phyloP scores from a whole-genome alignment of 2,329 filamentous ascomycete genomes.

The Pyricularia sp. region DNA sequence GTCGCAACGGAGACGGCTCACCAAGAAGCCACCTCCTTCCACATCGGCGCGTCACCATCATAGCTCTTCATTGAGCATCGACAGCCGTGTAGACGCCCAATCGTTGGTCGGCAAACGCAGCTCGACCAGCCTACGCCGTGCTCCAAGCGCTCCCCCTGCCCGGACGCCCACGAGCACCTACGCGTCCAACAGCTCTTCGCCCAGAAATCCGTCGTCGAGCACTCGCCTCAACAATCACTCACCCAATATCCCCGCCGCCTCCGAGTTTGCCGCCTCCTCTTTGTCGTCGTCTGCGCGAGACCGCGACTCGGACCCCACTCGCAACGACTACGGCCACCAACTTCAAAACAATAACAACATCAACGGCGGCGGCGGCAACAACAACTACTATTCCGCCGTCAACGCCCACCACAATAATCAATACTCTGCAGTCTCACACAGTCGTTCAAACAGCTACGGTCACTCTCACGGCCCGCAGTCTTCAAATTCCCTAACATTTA shows the following conservation, averaged over 20 bases:
- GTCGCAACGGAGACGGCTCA: constrained; percentile 46
- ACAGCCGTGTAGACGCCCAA: constrained; percentile 40
- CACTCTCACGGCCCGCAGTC: constrained; percentile 15
- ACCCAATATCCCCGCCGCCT: constrained; percentile 26
- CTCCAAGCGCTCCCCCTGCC: constrained; percentile 44
- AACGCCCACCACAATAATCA: constrained; percentile 10
- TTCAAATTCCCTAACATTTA: constrained; percentile 24
- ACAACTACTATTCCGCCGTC: constrained; percentile 11
- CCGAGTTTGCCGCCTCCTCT: constrained; percentile 25
- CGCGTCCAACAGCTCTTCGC: constrained; percentile 36
- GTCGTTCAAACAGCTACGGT: constrained; percentile 11
- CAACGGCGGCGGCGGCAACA: constrained; percentile 3
- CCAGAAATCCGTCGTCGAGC: constrained; percentile 29
- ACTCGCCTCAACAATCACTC: constrained; percentile 29
- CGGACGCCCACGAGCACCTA: constrained; percentile 31
- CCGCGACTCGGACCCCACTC: constrained; percentile 13
- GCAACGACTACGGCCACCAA: constrained; percentile 1
- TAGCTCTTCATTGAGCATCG: constrained; percentile 35
- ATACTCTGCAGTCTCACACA: constrained; percentile 11
- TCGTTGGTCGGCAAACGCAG: constrained; percentile 50
- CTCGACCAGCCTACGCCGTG: constrained; percentile 47
- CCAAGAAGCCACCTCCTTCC: constrained; percentile 42
- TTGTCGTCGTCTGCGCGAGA: constrained; percentile 7
- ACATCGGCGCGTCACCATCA: constrained; percentile 28
- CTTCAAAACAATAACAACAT: neutral